phyloP scores from a whole-genome alignment of 1,284 basidiomycete species.

The Agaricales sp. region DNA sequence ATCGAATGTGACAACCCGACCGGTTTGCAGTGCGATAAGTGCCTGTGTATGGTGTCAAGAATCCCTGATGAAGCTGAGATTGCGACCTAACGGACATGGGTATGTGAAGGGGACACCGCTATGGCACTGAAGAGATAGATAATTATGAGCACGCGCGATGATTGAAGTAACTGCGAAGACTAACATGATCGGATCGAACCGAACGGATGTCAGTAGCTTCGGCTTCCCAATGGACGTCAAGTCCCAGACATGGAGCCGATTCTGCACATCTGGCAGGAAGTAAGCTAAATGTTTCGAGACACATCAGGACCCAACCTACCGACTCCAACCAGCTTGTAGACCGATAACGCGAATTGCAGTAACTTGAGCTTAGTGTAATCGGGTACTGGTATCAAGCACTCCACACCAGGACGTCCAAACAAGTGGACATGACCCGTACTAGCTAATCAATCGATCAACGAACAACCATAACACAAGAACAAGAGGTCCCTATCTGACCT shows the following conservation, averaged over 20 bases:
- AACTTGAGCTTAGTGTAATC: conserved; percentile 45
- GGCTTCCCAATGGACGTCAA: conserved; percentile 44
- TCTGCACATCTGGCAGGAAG: conserved; percentile 43
- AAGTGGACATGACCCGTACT: conserved; percentile 44
- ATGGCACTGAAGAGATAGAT: conserved; percentile 33
- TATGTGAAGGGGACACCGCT: conserved; percentile 62
- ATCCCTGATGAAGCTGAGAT: conserved; percentile 9
- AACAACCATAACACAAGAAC: neutral
- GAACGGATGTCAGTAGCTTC: conserved; percentile 39
- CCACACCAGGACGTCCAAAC: conserved; percentile 57
- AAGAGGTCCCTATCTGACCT: conserved; percentile 29
- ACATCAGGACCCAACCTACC: conserved; percentile 31
- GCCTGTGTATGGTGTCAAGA: conserved; percentile 26
- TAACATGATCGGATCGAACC: conserved; percentile 39
- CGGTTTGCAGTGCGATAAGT: conserved; percentile 48
- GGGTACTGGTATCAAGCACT: conserved; percentile 40
- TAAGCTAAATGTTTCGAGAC: conserved; percentile 1
- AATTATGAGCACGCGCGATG: neutral
- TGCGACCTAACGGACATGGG: conserved; percentile 55
- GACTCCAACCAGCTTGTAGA: conserved; percentile 51
- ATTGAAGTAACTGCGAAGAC: conserved; percentile 8
- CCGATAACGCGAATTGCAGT: conserved; percentile 49
- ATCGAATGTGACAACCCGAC: conserved; percentile 62
- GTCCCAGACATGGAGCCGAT: conserved; percentile 63
- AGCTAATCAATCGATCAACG: neutral